Percentiles rank a stretch among this genome's conserved stretches.
These are phyloP conservation scores for Vicia villosa DNA, from an alignment of 306 rosid genomes.

Conservation along the genomic window DNA sequence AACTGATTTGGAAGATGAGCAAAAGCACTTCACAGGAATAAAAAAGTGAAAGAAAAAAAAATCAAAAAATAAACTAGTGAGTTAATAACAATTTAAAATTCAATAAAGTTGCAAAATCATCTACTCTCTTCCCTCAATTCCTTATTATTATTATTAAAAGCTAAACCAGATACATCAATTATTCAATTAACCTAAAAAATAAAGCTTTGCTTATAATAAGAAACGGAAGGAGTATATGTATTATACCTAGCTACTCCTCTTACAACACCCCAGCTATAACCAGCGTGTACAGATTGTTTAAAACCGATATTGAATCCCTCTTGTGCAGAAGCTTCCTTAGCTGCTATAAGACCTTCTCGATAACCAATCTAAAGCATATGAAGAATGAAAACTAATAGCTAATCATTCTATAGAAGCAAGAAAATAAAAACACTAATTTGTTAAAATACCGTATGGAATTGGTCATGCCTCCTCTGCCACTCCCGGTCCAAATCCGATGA, in stretches of 20 bases:
- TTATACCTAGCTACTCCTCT: conserved; percentile 84
- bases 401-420: conserved; percentile 3
- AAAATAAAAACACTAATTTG: background rate
- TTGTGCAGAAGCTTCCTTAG: conserved; percentile 84
- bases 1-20: conserved; percentile 67
- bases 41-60: conserved; percentile 31
- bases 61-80: background rate
- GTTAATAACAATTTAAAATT: background rate
- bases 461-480: conserved; percentile 71
- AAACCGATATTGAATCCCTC: conserved; percentile 86
- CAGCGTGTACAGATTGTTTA: conserved; percentile 63
- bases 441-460: conserved; percentile 66
- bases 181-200: too few species aligned
- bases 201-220: too few species aligned
- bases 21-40: conserved; percentile 54
- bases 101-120: conserved; percentile 2
- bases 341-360: conserved; percentile 78
- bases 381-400: conserved; percentile 11
- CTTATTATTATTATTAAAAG: too few species aligned
- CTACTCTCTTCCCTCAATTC: background rate
- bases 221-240: too few species aligned
- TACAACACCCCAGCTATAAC: conserved; percentile 75
- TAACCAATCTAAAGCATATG: conserved; percentile 66
- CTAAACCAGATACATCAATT: too few species aligned
- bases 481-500: conserved; percentile 64